phyloP scores from a whole-genome alignment of 2,329 filamentous ascomycete genomes.

The Hypoxylon rubiginosum region DNA sequence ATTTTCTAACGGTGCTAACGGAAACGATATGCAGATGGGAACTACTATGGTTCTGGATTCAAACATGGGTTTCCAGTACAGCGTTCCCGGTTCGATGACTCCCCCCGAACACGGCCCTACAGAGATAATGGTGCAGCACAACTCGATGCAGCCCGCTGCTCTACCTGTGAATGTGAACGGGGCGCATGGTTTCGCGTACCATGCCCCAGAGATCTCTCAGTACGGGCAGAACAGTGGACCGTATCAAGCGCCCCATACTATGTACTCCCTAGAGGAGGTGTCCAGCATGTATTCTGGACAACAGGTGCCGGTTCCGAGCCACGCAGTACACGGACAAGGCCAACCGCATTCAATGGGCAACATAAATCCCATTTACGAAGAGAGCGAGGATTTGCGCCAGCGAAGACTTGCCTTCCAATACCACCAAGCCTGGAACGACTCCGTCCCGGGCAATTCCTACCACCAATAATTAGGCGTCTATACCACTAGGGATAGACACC shows the following conservation, averaged over 20 bases:
- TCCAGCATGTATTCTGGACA: background rate
- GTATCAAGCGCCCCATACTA: background rate
- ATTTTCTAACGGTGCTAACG: conserved; percentile 13
- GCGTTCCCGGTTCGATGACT: conserved; percentile 21
- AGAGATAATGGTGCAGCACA: conserved; percentile 26
- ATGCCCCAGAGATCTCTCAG: background rate
- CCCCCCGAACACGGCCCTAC: conserved; percentile 25
- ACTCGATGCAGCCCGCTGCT: conserved; percentile 27
- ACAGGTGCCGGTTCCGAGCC: background rate
- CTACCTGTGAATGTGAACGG: background rate
- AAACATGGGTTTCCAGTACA: conserved; percentile 9
- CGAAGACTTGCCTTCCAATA: background rate
- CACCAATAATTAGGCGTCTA: background rate
- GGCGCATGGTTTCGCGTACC: background rate
- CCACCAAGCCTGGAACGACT: background rate
- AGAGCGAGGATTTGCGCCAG: background rate
- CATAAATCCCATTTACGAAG: background rate
- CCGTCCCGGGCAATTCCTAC: background rate
- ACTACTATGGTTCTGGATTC: background rate
- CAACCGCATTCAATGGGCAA: background rate
- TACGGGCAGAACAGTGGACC: background rate
- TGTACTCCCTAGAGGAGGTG: background rate
- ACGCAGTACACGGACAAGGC: background rate
- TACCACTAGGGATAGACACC: too few relatives aligned
- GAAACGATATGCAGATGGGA: conserved; percentile 7